Base-by-base conservation (phyloP, 257 asterid genomes). In the Petunia secreta region DNA sequence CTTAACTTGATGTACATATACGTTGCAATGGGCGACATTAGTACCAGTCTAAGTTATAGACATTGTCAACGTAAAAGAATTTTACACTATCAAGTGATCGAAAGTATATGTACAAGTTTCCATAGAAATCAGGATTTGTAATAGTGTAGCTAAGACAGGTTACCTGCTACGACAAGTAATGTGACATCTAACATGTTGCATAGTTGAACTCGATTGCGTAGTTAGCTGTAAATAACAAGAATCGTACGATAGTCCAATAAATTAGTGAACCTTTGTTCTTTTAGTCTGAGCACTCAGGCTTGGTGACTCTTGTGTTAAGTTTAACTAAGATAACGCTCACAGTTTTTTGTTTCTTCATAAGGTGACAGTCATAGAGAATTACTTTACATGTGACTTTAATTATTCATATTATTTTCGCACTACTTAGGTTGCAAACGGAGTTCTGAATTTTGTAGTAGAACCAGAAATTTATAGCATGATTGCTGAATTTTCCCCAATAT, bases 161-260 rank as follows among this genome's bases (percentile, higher is more conserved):
- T 25, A 25, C 25, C 25, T 25, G 25, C 25, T 25, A 25, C 25
- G 25, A 25, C 25, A 25, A 25, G 25, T 25, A 25, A 25, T 25
- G 25, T 25, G 25, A 25, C 25, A 25, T 25, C 25, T 25, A 25
- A 25, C 25, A 25, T 25, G 25, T 25, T 25, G 25, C 25, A 25
- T 25, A 25, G 25, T 25, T 25, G 25, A 25, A 25, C 25, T 25
- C 77, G 36, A 7, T 5, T 50, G 6, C 6, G 50, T 48, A 25
- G 2, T 48, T 34, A 48, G 58, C 44, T 11, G 60, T 5, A 25
- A 34, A 48, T 48, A 50, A 48, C 60, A 48, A 71, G 77, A 25
- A 25, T 25, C 44, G 13, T 48, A 71, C 50, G 59, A 71, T 71
- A 10, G 44, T 50, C 44, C 44, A 71, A 71, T 71, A 48, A 71